Conservation (phyloP, 495 filamentous ascomycete genomes). For the Parathielavia hyrcaniae region DNA sequence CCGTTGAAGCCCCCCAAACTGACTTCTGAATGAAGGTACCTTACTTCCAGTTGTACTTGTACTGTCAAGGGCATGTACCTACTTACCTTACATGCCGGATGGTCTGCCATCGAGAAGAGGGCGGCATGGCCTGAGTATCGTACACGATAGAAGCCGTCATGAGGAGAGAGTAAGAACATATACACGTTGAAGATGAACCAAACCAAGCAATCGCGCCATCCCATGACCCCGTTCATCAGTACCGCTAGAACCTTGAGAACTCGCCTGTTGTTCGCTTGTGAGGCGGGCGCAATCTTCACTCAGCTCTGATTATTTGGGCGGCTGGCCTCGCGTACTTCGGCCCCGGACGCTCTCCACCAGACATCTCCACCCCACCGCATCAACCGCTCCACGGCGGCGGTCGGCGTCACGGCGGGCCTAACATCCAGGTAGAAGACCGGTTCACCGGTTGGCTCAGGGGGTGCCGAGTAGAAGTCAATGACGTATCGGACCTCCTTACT, state of each 20-base stretch:
- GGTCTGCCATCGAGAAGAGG: not conserved
- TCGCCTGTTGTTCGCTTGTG: not conserved
- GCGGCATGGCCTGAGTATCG: not conserved
- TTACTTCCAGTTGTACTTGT: too few relatives aligned
- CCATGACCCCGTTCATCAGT: slow-evolving; percentile 2
- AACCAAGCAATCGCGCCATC: not conserved
- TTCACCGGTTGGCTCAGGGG: slow-evolving; percentile 80
- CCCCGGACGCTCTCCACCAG: slow-evolving; percentile 85
- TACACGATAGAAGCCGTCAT: not conserved
- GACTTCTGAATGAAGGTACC: too few relatives aligned
- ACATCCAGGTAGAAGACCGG: slow-evolving; percentile 97
- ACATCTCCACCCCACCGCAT: slow-evolving; percentile 89
- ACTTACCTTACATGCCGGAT: not conserved
- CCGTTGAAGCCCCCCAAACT: not conserved
- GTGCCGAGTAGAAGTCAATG: slow-evolving; percentile 93
- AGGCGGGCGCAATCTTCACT: not conserved
- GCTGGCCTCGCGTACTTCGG: slow-evolving; percentile 43
- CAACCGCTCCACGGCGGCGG: slow-evolving; percentile 70
- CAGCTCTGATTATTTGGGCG: slow-evolving; percentile 10
- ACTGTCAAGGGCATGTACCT: too few relatives aligned
- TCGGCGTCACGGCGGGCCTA: slow-evolving; percentile 87
- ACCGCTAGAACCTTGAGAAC: not conserved
- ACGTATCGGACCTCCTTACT: slow-evolving; percentile 82
- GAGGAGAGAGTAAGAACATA: slow-evolving; percentile 8
- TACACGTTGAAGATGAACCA: not conserved